Evolutionary conservation across 208 protist species (phyloP).

Genomic region (Trichomonas vaginalis): DNA sequence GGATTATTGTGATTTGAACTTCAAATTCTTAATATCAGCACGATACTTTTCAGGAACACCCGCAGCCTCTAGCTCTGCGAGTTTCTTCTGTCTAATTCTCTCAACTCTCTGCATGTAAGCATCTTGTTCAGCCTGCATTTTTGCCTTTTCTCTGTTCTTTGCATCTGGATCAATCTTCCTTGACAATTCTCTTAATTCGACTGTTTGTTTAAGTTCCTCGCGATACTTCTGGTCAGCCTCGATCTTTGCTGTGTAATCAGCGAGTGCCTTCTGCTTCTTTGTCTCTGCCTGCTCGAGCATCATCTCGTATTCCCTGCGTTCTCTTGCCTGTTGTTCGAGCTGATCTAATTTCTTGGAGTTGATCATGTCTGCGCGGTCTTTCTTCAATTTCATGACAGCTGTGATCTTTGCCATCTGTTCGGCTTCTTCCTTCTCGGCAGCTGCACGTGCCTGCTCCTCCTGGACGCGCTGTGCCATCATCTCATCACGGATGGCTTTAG

Average conservation of each 20-base stretch:
- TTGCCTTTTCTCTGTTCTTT: not conserved
- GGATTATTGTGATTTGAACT: too few relatives aligned
- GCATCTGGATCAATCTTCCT: not conserved
- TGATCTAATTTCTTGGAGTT: not conserved
- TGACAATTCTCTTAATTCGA: not conserved
- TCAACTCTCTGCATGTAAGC: not conserved
- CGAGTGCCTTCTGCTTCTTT: not conserved
- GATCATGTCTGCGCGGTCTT: not conserved
- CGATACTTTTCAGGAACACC: conserved; percentile 10
- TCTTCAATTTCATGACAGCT: too few relatives aligned
- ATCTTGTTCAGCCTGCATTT: not conserved
- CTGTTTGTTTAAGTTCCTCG: not conserved
- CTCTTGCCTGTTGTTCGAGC: not conserved
- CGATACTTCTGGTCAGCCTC: not conserved
- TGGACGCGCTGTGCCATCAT: not conserved
- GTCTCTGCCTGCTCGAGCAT: too few relatives aligned
- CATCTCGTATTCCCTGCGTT: not conserved
- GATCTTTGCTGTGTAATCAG: not conserved
- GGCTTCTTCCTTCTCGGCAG: not conserved
- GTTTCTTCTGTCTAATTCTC: not conserved
- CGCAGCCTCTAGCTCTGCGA: not conserved
- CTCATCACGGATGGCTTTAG: not conserved
- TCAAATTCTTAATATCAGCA: not conserved
- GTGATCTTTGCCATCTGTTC: not conserved
- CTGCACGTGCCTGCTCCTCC: not conserved